Conservation (phyloP, 2,329 filamentous ascomycete genomes). For the Cryphonectria carpinicola region DNA sequence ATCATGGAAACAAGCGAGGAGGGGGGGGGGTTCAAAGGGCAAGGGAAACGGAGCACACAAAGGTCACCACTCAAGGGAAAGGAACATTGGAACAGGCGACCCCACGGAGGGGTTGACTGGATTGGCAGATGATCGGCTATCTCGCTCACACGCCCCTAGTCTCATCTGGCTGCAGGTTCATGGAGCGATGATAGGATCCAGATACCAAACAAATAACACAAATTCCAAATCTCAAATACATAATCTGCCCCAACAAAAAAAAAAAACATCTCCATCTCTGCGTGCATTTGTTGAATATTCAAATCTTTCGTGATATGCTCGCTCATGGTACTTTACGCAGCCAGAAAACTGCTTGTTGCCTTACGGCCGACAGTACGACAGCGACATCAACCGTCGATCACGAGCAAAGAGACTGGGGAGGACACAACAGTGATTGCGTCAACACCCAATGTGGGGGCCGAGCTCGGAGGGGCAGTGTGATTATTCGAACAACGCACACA, state of each 20-base stretch:
- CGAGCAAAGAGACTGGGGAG: not conserved
- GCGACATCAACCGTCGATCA: not conserved
- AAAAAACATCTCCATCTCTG: not conserved
- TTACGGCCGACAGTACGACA: not conserved
- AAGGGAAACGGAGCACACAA: not conserved
- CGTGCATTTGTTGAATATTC: not conserved
- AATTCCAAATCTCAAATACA: not conserved
- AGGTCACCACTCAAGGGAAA: conserved; percentile 1
- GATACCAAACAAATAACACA: not conserved
- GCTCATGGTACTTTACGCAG: not conserved
- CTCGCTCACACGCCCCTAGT: not conserved
- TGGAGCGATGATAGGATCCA: not conserved
- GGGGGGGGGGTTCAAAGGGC: not conserved
- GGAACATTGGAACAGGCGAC: not conserved
- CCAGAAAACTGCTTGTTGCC: not conserved
- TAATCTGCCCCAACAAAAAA: not conserved
- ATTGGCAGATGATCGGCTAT: not conserved
- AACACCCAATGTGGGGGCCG: conserved; percentile 1
- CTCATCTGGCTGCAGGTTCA: conserved; percentile 8
- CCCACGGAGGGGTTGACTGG: not conserved
- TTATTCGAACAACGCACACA: conserved; percentile 3
- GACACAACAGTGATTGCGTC: not conserved
- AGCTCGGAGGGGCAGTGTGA: not conserved
- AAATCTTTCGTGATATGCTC: not conserved
- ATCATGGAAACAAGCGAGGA: conserved; percentile 1